Conservation (phyloP, 768 basidiomycete species). For the Tulasnella sp. region DNA sequence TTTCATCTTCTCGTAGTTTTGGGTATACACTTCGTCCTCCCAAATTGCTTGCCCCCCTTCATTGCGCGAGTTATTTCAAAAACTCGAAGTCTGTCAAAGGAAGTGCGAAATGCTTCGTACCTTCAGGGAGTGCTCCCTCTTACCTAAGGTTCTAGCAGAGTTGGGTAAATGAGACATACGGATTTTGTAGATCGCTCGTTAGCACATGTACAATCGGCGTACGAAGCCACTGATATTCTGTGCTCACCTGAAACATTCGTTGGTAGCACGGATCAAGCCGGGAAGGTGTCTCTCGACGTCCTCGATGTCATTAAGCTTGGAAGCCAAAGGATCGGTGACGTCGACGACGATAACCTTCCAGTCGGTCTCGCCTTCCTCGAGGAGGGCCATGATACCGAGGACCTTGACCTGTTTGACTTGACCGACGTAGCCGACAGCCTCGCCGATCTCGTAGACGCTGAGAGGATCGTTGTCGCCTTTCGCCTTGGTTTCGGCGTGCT, state of each 20-base stretch:
- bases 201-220: too few relatives aligned
- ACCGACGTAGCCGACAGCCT: slow-evolving; percentile 92
- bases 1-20: too few relatives aligned
- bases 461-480: slow-evolving; percentile 99
- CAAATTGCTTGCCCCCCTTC: too few relatives aligned
- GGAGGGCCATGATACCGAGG: slow-evolving; percentile 98
- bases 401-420: slow-evolving; percentile 99
- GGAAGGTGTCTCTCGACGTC: slow-evolving; percentile 98
- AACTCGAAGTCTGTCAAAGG: too few relatives aligned
- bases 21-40: too few relatives aligned
- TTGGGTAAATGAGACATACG: too few relatives aligned
- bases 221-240: too few relatives aligned
- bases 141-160: too few relatives aligned
- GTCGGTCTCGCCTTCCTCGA: slow-evolving; percentile 99
- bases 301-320: slow-evolving; percentile 96
- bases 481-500: slow-evolving; percentile 95
- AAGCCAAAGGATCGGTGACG: slow-evolving; percentile 86
- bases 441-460: slow-evolving; percentile 99
- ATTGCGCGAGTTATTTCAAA: too few relatives aligned
- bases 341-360: slow-evolving; percentile 99
- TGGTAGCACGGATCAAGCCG: slow-evolving; percentile 90
- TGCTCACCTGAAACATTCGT: slow-evolving; percentile 92
- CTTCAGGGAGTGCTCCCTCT: too few relatives aligned
- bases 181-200: too few relatives aligned
- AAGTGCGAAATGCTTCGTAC: too few relatives aligned